Evolutionary conservation across 768 basidiomycete species (phyloP).

Genomic region (Leccinum subtestaceum): DNA sequence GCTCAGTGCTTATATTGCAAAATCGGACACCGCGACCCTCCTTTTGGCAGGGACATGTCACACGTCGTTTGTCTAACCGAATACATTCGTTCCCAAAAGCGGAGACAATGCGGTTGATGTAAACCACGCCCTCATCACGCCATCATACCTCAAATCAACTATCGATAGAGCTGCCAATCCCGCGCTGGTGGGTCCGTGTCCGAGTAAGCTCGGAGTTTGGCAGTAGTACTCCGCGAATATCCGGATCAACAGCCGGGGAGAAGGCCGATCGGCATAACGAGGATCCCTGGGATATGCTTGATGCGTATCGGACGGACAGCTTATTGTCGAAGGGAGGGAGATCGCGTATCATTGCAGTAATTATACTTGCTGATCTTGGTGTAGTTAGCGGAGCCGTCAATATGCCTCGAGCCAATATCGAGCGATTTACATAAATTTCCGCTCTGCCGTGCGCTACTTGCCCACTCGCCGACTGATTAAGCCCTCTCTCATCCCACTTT

Average conservation of each 20-base stretch:
- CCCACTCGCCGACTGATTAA: neutral
- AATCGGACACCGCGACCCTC: slow-evolving; percentile 5
- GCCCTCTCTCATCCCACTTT: neutral
- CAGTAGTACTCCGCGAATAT: neutral
- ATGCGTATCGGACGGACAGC: neutral
- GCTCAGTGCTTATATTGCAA: slow-evolving; percentile 18
- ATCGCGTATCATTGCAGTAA: neutral
- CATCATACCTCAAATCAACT: neutral
- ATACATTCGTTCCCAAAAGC: slow-evolving; percentile 1
- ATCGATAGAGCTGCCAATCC: neutral
- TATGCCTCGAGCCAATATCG: neutral
- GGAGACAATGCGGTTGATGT: slow-evolving; percentile 25
- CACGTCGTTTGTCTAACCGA: slow-evolving; percentile 14
- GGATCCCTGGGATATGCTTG: neutral
- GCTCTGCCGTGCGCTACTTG: neutral
- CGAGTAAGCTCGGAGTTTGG: neutral
- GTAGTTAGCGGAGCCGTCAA: neutral
- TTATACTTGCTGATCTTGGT: neutral
- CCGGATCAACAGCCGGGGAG: neutral
- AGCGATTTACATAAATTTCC: neutral
- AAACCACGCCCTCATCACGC: neutral
- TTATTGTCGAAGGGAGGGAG: neutral
- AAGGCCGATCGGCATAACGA: neutral
- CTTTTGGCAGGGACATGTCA: slow-evolving; percentile 11
- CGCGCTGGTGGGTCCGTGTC: neutral